Conservation (phyloP, 2,329 filamentous ascomycete species). For the Trichoderma citrinoviride region DNA sequence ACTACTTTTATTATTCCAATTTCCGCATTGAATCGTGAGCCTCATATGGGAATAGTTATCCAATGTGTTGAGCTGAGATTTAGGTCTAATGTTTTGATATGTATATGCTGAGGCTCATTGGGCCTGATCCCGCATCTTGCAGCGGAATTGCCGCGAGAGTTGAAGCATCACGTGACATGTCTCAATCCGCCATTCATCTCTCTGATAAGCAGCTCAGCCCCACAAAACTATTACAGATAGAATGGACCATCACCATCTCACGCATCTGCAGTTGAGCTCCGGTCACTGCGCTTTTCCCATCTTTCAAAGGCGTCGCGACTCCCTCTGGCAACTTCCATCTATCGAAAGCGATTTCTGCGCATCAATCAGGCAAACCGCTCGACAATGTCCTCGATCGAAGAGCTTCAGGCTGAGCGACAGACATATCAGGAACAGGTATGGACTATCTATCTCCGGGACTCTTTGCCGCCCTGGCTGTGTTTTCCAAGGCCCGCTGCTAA, state of each 20-base stretch:
- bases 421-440: slow-evolving; percentile 58
- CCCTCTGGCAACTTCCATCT: not conserved
- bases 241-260: not conserved
- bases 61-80: not conserved
- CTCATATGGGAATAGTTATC: too few relatives aligned
- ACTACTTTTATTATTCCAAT: too few relatives aligned
- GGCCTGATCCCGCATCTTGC: not conserved
- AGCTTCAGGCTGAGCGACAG: slow-evolving; percentile 52
- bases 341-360: not conserved
- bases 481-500: slow-evolving; percentile 24
- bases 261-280: not conserved
- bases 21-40: not conserved
- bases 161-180: not conserved
- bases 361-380: not conserved
- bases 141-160: not conserved
- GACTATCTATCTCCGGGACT: too few relatives aligned
- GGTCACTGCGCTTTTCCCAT: not conserved
- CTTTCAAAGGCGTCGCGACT: not conserved
- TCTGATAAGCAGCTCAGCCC: not conserved
- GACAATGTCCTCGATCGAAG: slow-evolving; percentile 37
- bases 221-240: not conserved
- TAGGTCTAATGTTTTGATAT: not conserved
- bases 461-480: not conserved
- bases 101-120: not conserved
- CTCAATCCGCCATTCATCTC: not conserved